Percentiles rank a stretch among this genome's conserved stretches.
Conservation (phyloP, 2,329 filamentous ascomycete species). For the Fusarium sp. region DNA sequence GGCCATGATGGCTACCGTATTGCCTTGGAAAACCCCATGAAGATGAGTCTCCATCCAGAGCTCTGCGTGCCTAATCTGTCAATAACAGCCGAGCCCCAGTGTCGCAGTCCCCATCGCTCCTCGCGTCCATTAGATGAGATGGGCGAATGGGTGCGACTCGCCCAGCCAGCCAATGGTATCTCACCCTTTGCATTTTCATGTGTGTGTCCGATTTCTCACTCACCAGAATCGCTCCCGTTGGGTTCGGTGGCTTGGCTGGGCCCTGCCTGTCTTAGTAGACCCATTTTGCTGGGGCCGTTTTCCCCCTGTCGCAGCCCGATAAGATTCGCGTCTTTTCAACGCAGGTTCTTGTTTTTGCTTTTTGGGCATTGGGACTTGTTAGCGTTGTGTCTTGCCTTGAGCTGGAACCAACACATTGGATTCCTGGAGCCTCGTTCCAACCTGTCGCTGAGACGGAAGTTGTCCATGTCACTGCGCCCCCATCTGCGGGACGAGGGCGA, state of each 20-base stretch:
- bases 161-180: constrained; percentile 28
- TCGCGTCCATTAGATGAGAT: constrained; percentile 31
- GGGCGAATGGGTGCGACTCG: constrained; percentile 27
- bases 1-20: constrained; percentile 32
- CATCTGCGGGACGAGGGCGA: constrained; percentile 32
- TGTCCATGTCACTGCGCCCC: constrained; percentile 32
- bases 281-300: constrained; percentile 37
- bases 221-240: constrained; percentile 42
- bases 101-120: constrained; percentile 8
- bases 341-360: constrained; percentile 25
- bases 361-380: constrained; percentile 21
- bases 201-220: constrained; percentile 33
- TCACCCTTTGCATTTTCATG: constrained; percentile 34
- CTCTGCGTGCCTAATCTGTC: constrained; percentile 24
- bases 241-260: constrained; percentile 44
- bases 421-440: constrained; percentile 40
- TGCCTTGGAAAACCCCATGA: constrained; percentile 41
- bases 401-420: constrained; percentile 36
- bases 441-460: constrained; percentile 31
- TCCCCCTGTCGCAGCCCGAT: constrained; percentile 34
- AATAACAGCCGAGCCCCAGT: constrained; percentile 8
- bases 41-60: constrained; percentile 25
- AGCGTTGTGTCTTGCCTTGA: constrained; percentile 25
- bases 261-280: constrained; percentile 22
- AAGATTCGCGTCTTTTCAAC: constrained; percentile 42